Evolutionary conservation across 176 grass and related monocot genomes (phyloP), one percentile per base, ranked within the genome.

Genomic region (Bromus sterilis): DNA sequence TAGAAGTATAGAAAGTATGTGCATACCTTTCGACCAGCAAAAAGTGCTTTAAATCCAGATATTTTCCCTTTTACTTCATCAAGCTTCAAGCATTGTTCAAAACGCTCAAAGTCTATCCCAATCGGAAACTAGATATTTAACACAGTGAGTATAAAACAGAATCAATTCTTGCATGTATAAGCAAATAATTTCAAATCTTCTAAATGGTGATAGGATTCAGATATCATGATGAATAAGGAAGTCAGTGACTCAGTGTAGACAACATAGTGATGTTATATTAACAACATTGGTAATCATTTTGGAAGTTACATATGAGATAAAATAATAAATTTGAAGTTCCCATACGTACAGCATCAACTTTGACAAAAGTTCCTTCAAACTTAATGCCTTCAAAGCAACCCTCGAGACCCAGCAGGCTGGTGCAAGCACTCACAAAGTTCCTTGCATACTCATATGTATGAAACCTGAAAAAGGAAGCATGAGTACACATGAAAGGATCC

Each of bases 61-160:
- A 98, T 93, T 63, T 91, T 80, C 29, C 48, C 88, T 88, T 91
- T 83, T 9, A 98, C 96, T 66, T 63, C 74, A 0, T 4, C 4
- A 44, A 0, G 42, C n/a, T 23, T 56, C 20, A 56, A 57, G 78
- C 66, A n/a, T 97, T 92, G 84, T 46, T 0, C 43, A 46, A 98
- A 97, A 78, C 88, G 83, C 14, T 91, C 90, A 56, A 84, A 89
- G 84, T 98, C 96, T 79, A 99, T 99, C 77, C 96, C 96, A 41
- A 99, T 99, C 60, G 93, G 96, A 95, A 99, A 99, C 96, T 99
- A 87, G 73, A 69, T 68, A 91, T 88, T 80, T 25, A 83, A 63
- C 77, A 56, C 64, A 82, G n/a, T 81, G 35, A 89, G 84, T 68
- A 69, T 25, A 24, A 81, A 32, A 82, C 37, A 48, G 10, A 78